Percentiles rank a stretch among this genome's conserved stretches.
phyloP scores from a whole-genome alignment of 2,329 filamentous ascomycete genomes.

The Claviceps paspali region DNA sequence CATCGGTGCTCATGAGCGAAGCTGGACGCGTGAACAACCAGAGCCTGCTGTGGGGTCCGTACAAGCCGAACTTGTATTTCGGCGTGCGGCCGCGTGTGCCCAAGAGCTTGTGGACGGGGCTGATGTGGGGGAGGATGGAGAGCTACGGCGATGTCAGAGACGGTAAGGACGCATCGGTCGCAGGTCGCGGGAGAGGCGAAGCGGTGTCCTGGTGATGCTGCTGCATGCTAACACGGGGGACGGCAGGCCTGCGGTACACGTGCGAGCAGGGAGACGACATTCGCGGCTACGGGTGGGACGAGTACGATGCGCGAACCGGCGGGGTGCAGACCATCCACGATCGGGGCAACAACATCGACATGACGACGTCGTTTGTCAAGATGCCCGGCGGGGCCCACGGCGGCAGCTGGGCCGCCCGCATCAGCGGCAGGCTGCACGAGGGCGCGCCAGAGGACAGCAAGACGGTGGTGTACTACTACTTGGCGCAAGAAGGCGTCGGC shows the following conservation, averaged over 20 bases:
- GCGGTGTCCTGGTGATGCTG: background rate
- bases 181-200: no score
- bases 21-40: constrained; percentile 51
- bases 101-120: constrained; percentile 62
- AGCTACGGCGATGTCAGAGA: constrained; percentile 59
- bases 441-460: constrained; percentile 53
- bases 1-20: constrained; percentile 30
- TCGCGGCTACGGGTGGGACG: constrained; percentile 93
- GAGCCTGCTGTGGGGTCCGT: constrained; percentile 89
- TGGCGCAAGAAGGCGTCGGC: constrained; percentile 62
- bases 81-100: constrained; percentile 71
- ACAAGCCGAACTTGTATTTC: constrained; percentile 89
- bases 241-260: constrained; percentile 80
- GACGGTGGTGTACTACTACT: constrained; percentile 69
- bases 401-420: constrained; percentile 80
- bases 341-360: constrained; percentile 70
- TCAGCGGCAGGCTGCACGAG: constrained; percentile 65
- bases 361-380: constrained; percentile 90
- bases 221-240: background rate
- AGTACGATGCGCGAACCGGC: constrained; percentile 80
- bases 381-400: constrained; percentile 72
- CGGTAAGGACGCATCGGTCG: constrained; percentile 44
- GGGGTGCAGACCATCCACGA: constrained; percentile 87
- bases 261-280: constrained; percentile 94
- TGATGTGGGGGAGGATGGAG: constrained; percentile 84